Evolutionary conservation across 164 flowering plant species (phyloP).

Genomic region (Santalum album): DNA sequence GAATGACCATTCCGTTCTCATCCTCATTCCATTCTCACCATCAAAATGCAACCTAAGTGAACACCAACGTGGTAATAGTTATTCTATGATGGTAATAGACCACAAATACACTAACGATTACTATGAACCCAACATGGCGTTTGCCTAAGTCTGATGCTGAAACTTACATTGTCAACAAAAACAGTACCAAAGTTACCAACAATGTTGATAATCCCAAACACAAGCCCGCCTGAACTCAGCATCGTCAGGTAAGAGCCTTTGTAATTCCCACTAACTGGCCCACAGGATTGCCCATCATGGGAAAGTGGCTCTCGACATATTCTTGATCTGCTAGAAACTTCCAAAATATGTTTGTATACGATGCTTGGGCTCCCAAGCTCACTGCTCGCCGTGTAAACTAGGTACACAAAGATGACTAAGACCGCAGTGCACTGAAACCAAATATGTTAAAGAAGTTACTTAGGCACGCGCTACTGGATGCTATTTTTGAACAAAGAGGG

Average conservation of each 20-base stretch:
- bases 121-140: too few species aligned
- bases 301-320: conserved; percentile 63
- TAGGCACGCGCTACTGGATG: too few species aligned
- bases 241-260: conserved; percentile 81
- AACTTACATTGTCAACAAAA: conserved; percentile 86
- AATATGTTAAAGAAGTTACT: background rate
- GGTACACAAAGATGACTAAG: conserved; percentile 76
- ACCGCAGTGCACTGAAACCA: conserved; percentile 76
- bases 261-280: conserved; percentile 73
- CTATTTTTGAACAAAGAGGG: too few species aligned
- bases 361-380: conserved; percentile 86
- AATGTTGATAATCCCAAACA: conserved; percentile 87
- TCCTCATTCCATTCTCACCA: too few species aligned
- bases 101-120: too few species aligned
- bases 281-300: conserved; percentile 79
- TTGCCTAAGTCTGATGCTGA: too few species aligned
- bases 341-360: conserved; percentile 53
- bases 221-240: conserved; percentile 89
- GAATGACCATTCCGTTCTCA: too few species aligned
- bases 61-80: too few species aligned
- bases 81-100: too few species aligned
- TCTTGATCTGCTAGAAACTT: conserved; percentile 65
- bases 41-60: too few species aligned
- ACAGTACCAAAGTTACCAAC: conserved; percentile 96
- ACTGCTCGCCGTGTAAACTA: conserved; percentile 73